These are phyloP conservation scores for Polyporus arcularius DNA, from an alignment of 768 basidiomycete genomes.

Conservation along the genomic window DNA sequence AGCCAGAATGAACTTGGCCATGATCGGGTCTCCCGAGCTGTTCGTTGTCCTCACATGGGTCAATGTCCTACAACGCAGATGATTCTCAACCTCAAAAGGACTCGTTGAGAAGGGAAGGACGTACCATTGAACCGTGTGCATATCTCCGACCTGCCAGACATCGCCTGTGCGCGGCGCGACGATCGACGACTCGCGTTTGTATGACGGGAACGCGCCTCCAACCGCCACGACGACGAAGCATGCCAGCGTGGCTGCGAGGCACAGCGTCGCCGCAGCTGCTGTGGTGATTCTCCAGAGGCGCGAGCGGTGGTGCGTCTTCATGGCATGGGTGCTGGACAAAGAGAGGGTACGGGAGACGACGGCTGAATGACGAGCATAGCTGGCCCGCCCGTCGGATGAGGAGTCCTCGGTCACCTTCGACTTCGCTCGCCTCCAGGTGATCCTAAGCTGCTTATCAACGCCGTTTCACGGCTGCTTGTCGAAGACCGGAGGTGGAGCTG, in stretches of 20 bases:
- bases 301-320: background rate
- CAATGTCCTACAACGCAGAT: slow-evolving; percentile 1
- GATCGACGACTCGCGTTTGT: slow-evolving; percentile 5
- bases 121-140: slow-evolving; percentile 17
- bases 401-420: background rate
- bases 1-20: slow-evolving; percentile 6
- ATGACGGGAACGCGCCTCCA: slow-evolving; percentile 11
- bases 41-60: slow-evolving; percentile 10
- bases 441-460: background rate
- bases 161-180: slow-evolving; percentile 14
- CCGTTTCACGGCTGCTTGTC: background rate
- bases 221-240: slow-evolving; percentile 7
- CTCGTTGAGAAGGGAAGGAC: background rate
- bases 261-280: background rate
- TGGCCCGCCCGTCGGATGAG: background rate
- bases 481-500: background rate
- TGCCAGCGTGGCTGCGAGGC: background rate
- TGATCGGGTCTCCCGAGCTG: slow-evolving; percentile 4
- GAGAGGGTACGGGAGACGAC: background rate
- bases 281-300: slow-evolving; percentile 1
- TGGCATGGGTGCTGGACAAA: background rate
- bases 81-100: background rate
- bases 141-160: slow-evolving; percentile 16
- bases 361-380: background rate
- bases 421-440: background rate